A percentile compares a stretch with the other conserved stretches of the same genome.
Evolutionary conservation across 2,329 filamentous ascomycete genomes (phyloP).

Genomic region (Fusarium phyllophilum): DNA sequence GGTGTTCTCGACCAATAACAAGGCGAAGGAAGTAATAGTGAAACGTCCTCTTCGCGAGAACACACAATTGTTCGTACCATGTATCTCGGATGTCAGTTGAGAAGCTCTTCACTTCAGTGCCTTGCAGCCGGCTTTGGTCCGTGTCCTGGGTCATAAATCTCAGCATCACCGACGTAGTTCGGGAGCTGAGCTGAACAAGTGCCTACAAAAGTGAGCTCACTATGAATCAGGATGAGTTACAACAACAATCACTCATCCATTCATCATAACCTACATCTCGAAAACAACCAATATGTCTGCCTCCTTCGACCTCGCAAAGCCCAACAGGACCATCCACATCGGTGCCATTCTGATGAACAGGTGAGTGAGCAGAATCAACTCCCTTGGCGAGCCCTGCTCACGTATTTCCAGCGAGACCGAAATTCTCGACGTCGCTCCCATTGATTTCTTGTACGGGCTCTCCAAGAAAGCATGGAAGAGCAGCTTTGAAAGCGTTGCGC

Average conservation of each 20-base stretch:
- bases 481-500: conserved; percentile 26
- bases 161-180: neutral
- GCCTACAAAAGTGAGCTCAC: neutral
- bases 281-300: neutral
- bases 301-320: conserved; percentile 8
- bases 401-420: conserved; percentile 44
- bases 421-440: conserved; percentile 49
- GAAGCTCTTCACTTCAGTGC: neutral
- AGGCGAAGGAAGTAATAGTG: neutral
- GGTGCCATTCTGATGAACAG: conserved; percentile 31
- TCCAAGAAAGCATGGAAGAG: conserved; percentile 28
- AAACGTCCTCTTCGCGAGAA: neutral
- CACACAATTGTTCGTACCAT: neutral
- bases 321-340: conserved; percentile 16
- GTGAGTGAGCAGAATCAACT: neutral
- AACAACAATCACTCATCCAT: neutral
- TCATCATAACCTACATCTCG: neutral
- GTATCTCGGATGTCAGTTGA: neutral
- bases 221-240: too few species aligned
- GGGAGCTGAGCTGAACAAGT: neutral
- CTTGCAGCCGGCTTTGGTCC: neutral
- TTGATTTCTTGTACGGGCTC: conserved; percentile 44
- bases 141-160: neutral
- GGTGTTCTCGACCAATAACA: neutral
- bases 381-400: neutral